phyloP scores from a whole-genome alignment of 345 rosid genomes.

The Euclidium syriacum region DNA sequence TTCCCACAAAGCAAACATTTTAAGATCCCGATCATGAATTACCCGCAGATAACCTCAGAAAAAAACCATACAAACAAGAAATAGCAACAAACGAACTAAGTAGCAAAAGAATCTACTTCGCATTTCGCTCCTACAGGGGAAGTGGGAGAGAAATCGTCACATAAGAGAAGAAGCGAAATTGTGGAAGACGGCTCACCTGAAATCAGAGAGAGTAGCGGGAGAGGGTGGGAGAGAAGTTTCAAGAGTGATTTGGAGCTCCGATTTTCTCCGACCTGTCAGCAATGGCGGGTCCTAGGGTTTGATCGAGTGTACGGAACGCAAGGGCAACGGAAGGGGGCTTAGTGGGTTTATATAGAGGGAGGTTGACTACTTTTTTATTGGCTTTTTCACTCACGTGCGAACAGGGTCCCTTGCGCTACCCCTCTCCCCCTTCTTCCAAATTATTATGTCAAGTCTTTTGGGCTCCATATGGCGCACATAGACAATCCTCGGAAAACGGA shows the following conservation, averaged over 20 bases:
- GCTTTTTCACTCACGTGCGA: background rate
- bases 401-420: background rate
- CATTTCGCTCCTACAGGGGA: background rate
- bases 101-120: background rate
- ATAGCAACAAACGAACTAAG: background rate
- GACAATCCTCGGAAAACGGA: too few relatives aligned
- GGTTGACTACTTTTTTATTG: background rate
- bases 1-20: background rate
- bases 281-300: conserved; percentile 55
- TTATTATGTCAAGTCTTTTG: too few relatives aligned
- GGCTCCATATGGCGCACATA: too few relatives aligned
- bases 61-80: background rate
- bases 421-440: background rate
- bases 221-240: background rate
- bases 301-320: conserved; percentile 32
- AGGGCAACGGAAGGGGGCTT: background rate
- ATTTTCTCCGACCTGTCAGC: background rate
- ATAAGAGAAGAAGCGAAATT: background rate
- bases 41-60: background rate
- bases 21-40: background rate
- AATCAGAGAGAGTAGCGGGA: background rate
- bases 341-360: conserved; percentile 1
- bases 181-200: background rate
- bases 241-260: background rate
- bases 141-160: background rate